Evolutionary conservation across 768 basidiomycete species (phyloP).

Genomic region (Naganishia vaughanmartiniae): DNA sequence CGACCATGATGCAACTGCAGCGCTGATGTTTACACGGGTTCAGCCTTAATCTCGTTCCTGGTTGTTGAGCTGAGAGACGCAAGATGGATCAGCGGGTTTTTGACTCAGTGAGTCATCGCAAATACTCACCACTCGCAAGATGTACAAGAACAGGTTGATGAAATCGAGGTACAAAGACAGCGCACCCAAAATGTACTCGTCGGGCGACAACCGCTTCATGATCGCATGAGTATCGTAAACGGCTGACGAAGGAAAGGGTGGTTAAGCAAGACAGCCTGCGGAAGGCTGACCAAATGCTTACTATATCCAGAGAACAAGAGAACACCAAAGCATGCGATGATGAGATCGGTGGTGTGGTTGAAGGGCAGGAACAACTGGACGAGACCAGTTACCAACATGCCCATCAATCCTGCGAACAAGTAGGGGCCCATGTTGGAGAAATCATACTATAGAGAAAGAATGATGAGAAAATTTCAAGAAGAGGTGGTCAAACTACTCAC

Average conservation of each 20-base stretch:
- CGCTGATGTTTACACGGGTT: not conserved
- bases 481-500: conserved; percentile 52
- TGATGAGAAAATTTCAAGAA: not conserved
- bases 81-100: not conserved
- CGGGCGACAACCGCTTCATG: conserved; percentile 81
- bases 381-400: conserved; percentile 73
- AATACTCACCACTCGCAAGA: conserved; percentile 50
- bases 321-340: conserved; percentile 73
- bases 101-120: not conserved
- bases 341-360: conserved; percentile 71
- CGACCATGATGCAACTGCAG: not conserved
- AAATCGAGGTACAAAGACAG: conserved; percentile 93
- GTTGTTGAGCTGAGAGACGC: conserved; percentile 15
- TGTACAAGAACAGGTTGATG: conserved; percentile 55
- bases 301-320: conserved; percentile 81
- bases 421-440: conserved; percentile 89
- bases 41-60: conserved; percentile 2
- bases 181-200: conserved; percentile 87
- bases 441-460: conserved; percentile 66
- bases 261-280: not conserved
- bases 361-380: conserved; percentile 86
- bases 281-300: not conserved
- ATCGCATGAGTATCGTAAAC: conserved; percentile 86
- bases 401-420: conserved; percentile 79
- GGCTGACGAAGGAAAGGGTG: not conserved